Evolutionary conservation across 2,329 filamentous ascomycete genomes (phyloP), one percentile per base, ranked within the genome.

Genomic region (Nemania abortiva): DNA sequence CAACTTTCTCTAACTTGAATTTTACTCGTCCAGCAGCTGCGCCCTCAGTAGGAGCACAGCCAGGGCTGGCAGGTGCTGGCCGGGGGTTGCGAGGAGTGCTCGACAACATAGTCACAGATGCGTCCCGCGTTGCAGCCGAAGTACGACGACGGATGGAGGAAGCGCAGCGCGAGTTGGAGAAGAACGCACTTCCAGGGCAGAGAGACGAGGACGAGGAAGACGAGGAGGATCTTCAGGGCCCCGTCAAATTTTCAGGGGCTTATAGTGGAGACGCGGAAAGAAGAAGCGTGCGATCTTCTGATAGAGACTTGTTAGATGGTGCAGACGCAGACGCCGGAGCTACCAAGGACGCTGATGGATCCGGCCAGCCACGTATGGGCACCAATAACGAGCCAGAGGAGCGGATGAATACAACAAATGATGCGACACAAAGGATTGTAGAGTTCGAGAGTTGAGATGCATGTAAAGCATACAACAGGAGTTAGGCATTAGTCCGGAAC

Each of bases 61-160:
- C 74, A 27, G 80, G 79, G 29, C 78, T 77, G 29, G 70, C 82
- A n/a, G 84, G 86, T 0, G 86, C 87, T 47, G 87, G 91, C 70
- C 85, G 95, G 73, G 94, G 96, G 24, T 86, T 99, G 1, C 88
- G 96, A 50, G 96, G 96, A 22, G 96, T 99, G 68, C 85, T 99
- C 47, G 96, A 99, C 82, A 97, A 97, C 75, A 98, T 99, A 75
- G 96, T 98, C 72, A 97, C 92, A 1, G 96, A 99, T 78, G 96
- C 96, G 50, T 98, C 98, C 90, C 91, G 95, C 39, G 95, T 98
- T 67, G 96, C 96, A 0, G 93, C 92, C 0, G 96, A 99, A 80
- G 95, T 99, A 60, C 88, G 92, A 73, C 89, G 95, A 75, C 88
- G 95, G 53, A 97, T 98, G 91, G 95, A 99, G 71, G 96, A 99